Conservation (phyloP, 441 rosid species). For the Mallotus japonicus region DNA sequence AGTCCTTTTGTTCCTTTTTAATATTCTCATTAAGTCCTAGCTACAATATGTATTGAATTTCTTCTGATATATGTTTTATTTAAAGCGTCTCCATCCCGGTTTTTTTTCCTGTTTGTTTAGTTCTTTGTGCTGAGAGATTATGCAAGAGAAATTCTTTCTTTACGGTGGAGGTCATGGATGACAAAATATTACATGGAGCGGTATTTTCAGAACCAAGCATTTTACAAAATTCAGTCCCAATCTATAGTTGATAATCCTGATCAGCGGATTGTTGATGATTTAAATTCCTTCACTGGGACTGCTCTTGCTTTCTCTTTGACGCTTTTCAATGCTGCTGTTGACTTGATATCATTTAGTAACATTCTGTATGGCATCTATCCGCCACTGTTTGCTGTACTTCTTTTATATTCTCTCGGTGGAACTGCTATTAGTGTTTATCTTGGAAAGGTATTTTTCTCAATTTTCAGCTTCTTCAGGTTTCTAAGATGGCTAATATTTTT, state of each 20-base stretch:
- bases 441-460: conserved; percentile 61
- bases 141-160: conserved; percentile 69
- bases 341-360: conserved; percentile 93
- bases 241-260: conserved; percentile 91
- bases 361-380: conserved; percentile 90
- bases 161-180: conserved; percentile 99
- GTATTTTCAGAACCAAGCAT: conserved; percentile 63
- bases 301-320: conserved; percentile 84
- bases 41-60: not conserved
- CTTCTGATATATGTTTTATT: not conserved
- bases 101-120: conserved; percentile 36
- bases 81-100: not conserved
- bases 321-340: conserved; percentile 74
- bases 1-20: not conserved
- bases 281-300: conserved; percentile 83
- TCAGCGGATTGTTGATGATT: conserved; percentile 91
- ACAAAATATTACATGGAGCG: conserved; percentile 83
- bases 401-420: conserved; percentile 80
- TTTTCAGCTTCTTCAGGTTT: not conserved
- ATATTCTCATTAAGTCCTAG: not conserved
- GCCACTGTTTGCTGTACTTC: conserved; percentile 77
- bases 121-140: conserved; percentile 90
- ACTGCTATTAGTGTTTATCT: conserved; percentile 78
- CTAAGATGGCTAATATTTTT: not conserved
- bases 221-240: conserved; percentile 93